Percentiles rank a stretch among this genome's conserved stretches.
phyloP scores from a whole-genome alignment of 192 early-diverging fungal genomes.

The Thamnidium elegans region DNA sequence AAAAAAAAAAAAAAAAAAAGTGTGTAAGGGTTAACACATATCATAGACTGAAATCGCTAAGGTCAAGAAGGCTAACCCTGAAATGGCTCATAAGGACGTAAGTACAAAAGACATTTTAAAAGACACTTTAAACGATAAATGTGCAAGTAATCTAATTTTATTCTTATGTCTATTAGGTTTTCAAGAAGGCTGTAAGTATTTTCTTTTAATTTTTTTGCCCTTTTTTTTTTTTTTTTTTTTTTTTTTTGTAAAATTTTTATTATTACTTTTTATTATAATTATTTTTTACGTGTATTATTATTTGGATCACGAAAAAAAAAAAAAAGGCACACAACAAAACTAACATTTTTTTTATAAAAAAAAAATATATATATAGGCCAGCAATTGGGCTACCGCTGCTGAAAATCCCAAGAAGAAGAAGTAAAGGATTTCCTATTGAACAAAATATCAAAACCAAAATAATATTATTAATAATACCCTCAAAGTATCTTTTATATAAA shows the following conservation, averaged over 20 bases:
- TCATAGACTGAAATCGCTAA: not conserved
- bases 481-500: too few species aligned
- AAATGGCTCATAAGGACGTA: not conserved
- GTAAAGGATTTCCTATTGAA: too few species aligned
- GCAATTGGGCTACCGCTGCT: not conserved
- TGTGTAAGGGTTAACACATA: not conserved
- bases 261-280: too few species aligned
- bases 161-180: not conserved
- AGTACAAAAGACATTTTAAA: not conserved
- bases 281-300: too few species aligned
- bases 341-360: too few species aligned
- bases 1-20: not conserved
- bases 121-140: not conserved
- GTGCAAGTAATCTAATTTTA: not conserved
- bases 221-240: not conserved
- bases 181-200: not conserved
- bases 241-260: too few species aligned
- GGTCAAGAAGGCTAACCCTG: not conserved
- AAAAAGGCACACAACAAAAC: too few species aligned
- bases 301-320: too few species aligned
- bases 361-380: not conserved
- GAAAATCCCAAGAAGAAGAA: slow-evolving; percentile 1
- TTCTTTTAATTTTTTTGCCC: not conserved
- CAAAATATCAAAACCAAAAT: too few species aligned
- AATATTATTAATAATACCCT: too few species aligned